Percentiles rank a stretch among this genome's conserved stretches.
Evolutionary conservation across 2,329 filamentous ascomycete species (phyloP).

Genomic region (Macrophomina tecta): DNA sequence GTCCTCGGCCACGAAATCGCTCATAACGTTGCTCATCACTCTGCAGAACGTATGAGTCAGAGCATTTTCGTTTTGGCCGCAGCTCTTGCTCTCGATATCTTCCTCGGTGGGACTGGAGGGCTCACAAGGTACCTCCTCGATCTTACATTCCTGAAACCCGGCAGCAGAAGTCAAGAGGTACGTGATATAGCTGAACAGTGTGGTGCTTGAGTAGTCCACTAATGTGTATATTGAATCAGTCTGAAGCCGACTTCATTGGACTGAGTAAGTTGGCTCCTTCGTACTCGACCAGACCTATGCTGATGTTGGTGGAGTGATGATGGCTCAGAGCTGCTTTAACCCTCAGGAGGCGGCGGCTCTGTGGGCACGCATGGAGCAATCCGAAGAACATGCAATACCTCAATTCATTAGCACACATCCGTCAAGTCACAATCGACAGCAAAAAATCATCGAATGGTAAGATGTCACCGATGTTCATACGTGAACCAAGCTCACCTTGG

Average conservation of each 20-base stretch:
- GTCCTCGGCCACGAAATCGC: conserved; percentile 82
- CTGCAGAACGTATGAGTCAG: conserved; percentile 66
- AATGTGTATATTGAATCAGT: conserved; percentile 48
- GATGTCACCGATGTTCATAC: not conserved
- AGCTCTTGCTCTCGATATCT: conserved; percentile 43
- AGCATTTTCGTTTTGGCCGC: conserved; percentile 47
- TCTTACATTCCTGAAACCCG: conserved; percentile 70
- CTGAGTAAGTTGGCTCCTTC: conserved; percentile 52
- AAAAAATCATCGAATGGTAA: conserved; percentile 68
- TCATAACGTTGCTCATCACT: conserved; percentile 73
- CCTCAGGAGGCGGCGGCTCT: conserved; percentile 70
- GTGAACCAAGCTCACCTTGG: not conserved
- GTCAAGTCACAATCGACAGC: conserved; percentile 68
- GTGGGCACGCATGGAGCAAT: conserved; percentile 66
- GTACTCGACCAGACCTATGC: not conserved
- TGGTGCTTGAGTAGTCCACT: conserved; percentile 9
- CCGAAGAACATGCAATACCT: conserved; percentile 60
- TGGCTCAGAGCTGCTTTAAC: conserved; percentile 79
- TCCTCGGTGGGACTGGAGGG: conserved; percentile 53
- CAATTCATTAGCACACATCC: conserved; percentile 81
- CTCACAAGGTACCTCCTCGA: conserved; percentile 58
- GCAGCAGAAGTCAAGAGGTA: conserved; percentile 71
- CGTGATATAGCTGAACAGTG: conserved; percentile 21
- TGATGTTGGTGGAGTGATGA: conserved; percentile 63
- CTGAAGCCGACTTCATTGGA: conserved; percentile 80